Conservation (phyloP, 1,139 yeast genomes). For the Blastobotrys niveus region DNA sequence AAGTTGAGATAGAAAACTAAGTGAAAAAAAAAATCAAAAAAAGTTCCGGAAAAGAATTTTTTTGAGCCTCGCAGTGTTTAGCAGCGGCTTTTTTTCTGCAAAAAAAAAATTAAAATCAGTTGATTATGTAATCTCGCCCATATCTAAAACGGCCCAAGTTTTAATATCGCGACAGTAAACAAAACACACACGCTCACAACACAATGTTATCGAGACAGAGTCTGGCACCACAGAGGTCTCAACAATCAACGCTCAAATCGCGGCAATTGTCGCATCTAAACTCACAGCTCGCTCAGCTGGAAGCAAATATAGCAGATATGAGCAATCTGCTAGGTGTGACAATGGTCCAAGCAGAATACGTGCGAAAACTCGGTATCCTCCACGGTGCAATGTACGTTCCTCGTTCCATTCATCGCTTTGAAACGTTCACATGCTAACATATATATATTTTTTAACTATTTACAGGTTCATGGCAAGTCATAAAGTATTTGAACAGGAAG, state of each 20-base stretch:
- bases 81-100: conserved; percentile 1
- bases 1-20: not conserved
- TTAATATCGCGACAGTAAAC: not conserved
- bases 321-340: conserved; percentile 51
- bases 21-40: conserved; percentile 2
- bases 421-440: no score
- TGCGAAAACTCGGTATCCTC: conserved; percentile 52
- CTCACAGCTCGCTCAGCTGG: conserved; percentile 57
- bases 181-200: not conserved
- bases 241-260: conserved; percentile 24
- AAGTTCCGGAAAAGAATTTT: conserved; percentile 8
- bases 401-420: no score
- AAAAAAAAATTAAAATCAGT: conserved; percentile 1
- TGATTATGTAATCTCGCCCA: not conserved
- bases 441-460: conserved; percentile 2
- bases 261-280: conserved; percentile 57
- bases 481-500: conserved; percentile 53
- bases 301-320: conserved; percentile 53
- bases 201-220: conserved; percentile 18
- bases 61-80: conserved; percentile 5
- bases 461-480: conserved; percentile 55
- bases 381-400: conserved; percentile 49
- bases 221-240: conserved; percentile 16
- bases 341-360: conserved; percentile 50
- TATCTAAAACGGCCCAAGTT: not conserved